Base-by-base conservation (phyloP, 192 early-diverging fungal genomes). In the Gigaspora rosea region DNA sequence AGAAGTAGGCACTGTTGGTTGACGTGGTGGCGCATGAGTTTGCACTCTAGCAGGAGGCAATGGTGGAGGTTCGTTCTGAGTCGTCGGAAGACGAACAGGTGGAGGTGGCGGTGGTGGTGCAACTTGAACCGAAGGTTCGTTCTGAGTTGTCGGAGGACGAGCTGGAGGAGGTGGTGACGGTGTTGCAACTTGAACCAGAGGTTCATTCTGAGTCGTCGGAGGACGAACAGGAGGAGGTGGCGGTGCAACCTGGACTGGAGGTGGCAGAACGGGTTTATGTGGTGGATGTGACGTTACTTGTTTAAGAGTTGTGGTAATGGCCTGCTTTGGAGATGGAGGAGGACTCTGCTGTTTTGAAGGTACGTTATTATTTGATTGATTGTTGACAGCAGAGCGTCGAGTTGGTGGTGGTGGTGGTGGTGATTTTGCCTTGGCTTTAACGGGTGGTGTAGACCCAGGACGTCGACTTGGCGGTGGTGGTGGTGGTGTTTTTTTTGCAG, bases 401-500 rank as follows among this genome's bases (percentile, higher is more conserved):
- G 80, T 80, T 12, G 83, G 78, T 33, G 80, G 61, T 50, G 75
- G 79, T 48, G 77, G 83, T 12, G 83, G 78, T 33, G 80, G 61
- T 50, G 72, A 75, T 54, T 78, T 72, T 63, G 18, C 52, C 22
- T 71, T 73, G 4, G 9, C 16, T 64, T 62, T 11, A 33, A 48
- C 22, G 51, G 79, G 46, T 47, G 79, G 59, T 22, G 80, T 71
- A 41, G 77, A 75, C 15, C 78, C 71, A 47, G 82, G 65, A 75
- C 78, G 77, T 7, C 81, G 79, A 13, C 78, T 69, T 65, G 85
- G 80, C 4, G 82, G 80, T 47, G 83, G 82, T 22, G 83, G 77
- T 47, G 82, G 71, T 27, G 82, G 74, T 57, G 64, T 36, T 32
- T 72, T 74, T 10, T 78, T 79, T 32, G 78, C 51, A 49, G 73